Base-by-base conservation (phyloP, 345 rosid species). In the Bruguiera sexangula region DNA sequence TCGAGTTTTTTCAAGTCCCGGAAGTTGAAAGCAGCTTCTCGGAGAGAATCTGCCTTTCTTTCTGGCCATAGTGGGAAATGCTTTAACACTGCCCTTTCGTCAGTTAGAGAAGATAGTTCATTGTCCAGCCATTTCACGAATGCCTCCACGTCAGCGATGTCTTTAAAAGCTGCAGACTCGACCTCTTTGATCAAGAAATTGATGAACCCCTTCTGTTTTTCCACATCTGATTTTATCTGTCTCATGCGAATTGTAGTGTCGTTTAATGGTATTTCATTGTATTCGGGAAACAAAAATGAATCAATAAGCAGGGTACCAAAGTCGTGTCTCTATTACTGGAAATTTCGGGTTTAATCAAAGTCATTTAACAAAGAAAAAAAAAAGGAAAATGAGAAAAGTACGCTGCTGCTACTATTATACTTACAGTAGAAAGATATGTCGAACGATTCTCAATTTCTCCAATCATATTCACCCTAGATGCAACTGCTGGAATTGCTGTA, bases 401-500 rank as follows among this genome's bases (percentile, higher is more conserved):
- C 18, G 50, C 50, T 43, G 50, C 50, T 13, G 50, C 19, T 43
- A 5, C 50, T 55, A 13, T 56, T 11, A 39, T 70, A 84, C 96
- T 94, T 86, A 95, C 99, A 65, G 93, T 96, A 50, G 89, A 83
- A 70, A 95, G 83, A 84, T 95, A 87, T 10, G 85, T 79, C 20
- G 99, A 95, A 7, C 99, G 89, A 64, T 95, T 88, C 82, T 95
- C 99, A 34, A 95, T 91, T 74, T 95, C 99, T 71, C 99, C 99
- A 30, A 95, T 95, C 99, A 95, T 89, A 82, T 84, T 87, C 71
- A 52, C 79, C 61, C 69, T 82, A 67, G 79, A 83, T 69, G 86
- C 82, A 48, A 78, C 77, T 1, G 32, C 77, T 16, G 86, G 81
- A 62, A 65, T 73, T 48, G 80, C 81, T 34, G 81, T 55, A 37